Percentiles rank a stretch among this genome's conserved stretches.
Conservation (phyloP, 2,329 filamentous ascomycete species). For the Dichotomopilus funicola region DNA sequence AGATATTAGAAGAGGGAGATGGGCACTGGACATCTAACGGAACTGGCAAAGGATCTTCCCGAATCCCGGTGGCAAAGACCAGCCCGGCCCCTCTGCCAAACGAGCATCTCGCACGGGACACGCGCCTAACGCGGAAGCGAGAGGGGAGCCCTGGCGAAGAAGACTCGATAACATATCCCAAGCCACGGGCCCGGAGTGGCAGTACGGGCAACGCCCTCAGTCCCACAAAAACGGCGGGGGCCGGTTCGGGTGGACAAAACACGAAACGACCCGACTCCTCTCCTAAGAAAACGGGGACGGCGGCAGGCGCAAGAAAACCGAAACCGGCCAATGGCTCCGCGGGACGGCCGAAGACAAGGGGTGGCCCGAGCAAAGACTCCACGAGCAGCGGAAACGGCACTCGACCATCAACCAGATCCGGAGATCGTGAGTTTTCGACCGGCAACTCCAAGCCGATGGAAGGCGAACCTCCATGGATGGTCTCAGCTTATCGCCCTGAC, state of each 20-base stretch:
- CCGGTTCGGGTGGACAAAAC: slow-evolving; percentile 11
- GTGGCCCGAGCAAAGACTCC: slow-evolving; percentile 45
- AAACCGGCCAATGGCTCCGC: slow-evolving; percentile 35
- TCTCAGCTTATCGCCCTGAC: slow-evolving; percentile 92
- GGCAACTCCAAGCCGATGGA: slow-evolving; percentile 63
- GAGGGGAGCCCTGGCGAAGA: slow-evolving; percentile 48
- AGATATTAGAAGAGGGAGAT: slow-evolving; percentile 58
- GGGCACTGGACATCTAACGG: slow-evolving; percentile 47
- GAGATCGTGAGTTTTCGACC: slow-evolving; percentile 45
- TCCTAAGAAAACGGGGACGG: slow-evolving; percentile 43
- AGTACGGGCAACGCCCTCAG: slow-evolving; percentile 51
- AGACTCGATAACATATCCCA: slow-evolving; percentile 52
- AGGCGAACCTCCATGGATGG: slow-evolving; percentile 92
- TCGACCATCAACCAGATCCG: slow-evolving; percentile 57
- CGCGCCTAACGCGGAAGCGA: slow-evolving; percentile 55
- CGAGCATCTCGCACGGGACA: slow-evolving; percentile 68
- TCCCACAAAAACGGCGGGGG: slow-evolving; percentile 35
- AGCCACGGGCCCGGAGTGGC: slow-evolving; percentile 62
- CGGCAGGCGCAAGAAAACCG: slow-evolving; percentile 36
- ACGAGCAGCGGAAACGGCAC: slow-evolving; percentile 39
- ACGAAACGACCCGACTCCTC: slow-evolving; percentile 45
- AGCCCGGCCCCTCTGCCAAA: slow-evolving; percentile 71
- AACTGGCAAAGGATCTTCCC: slow-evolving; percentile 59
- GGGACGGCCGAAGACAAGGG: slow-evolving; percentile 57
- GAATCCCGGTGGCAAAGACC: slow-evolving; percentile 77